Percentiles rank a stretch among this genome's conserved stretches.
phyloP scores from a whole-genome alignment of 306 rosid genomes.

The Cucumis melo region DNA sequence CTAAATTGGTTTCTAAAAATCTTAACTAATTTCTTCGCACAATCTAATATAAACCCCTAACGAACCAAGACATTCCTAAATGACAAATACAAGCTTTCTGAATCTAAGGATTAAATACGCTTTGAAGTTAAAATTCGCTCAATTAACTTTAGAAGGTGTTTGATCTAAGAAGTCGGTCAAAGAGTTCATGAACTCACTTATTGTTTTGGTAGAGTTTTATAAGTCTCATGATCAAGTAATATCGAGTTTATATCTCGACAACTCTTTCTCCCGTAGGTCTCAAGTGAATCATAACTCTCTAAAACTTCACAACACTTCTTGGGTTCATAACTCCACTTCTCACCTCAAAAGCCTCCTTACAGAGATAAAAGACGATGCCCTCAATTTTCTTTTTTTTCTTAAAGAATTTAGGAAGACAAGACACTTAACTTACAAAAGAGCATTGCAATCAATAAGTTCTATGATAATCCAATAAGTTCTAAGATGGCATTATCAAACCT shows the following conservation, averaged over 20 bases:
- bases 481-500: neutral
- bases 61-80: neutral
- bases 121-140: neutral
- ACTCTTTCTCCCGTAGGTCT: too few species aligned
- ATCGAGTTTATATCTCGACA: too few species aligned
- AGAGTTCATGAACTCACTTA: too few species aligned
- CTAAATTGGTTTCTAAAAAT: neutral
- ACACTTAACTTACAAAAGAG: neutral
- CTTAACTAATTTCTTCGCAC: neutral
- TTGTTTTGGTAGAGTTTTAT: too few species aligned
- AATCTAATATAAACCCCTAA: neutral
- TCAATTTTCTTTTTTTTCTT: neutral
- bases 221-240: too few species aligned
- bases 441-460: neutral
- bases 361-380: too few species aligned
- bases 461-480: neutral
- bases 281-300: too few species aligned
- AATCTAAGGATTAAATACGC: neutral
- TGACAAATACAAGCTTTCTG: neutral
- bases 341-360: too few species aligned
- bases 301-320: too few species aligned
- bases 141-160: neutral
- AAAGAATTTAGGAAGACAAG: neutral
- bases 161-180: too few species aligned
- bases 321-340: too few species aligned